Evolutionary conservation across 2,329 filamentous ascomycete species (phyloP).

Genomic region (Verticillium zaregamsianum): DNA sequence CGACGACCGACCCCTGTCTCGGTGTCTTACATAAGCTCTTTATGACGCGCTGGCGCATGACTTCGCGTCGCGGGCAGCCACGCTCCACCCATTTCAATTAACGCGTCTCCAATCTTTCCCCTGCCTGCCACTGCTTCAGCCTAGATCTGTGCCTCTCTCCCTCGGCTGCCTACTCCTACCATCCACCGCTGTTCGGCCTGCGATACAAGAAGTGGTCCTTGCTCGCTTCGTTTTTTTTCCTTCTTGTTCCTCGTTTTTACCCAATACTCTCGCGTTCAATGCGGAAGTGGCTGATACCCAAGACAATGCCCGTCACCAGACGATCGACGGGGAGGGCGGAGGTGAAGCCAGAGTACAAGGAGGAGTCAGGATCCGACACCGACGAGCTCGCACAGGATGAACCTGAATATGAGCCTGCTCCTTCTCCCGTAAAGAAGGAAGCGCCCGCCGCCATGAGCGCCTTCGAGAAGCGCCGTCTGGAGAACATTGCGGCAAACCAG

Average conservation of each 20-base stretch:
- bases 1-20: not conserved
- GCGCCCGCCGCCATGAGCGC: slow-evolving; percentile 58
- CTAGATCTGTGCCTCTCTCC: no score
- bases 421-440: not conserved
- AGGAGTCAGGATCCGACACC: not conserved
- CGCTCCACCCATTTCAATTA: slow-evolving; percentile 1
- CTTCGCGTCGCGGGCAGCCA: slow-evolving; percentile 4
- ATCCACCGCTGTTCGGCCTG: not conserved
- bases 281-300: slow-evolving; percentile 1
- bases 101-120: slow-evolving; percentile 1
- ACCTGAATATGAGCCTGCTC: not conserved
- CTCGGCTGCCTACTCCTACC: not conserved
- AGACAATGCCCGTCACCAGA: not conserved
- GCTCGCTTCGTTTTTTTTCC: not conserved
- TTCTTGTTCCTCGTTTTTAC: not conserved
- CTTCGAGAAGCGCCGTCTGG: slow-evolving; percentile 79
- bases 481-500: slow-evolving; percentile 84
- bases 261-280: not conserved
- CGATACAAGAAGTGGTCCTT: not conserved
- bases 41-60: slow-evolving; percentile 4
- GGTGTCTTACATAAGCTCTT: not conserved
- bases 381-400: not conserved
- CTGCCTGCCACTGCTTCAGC: no score
- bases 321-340: not conserved
- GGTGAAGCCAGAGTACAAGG: not conserved